phyloP scores from a whole-genome alignment of 2,329 filamentous ascomycete genomes.

The Paradendryphiella salina region DNA sequence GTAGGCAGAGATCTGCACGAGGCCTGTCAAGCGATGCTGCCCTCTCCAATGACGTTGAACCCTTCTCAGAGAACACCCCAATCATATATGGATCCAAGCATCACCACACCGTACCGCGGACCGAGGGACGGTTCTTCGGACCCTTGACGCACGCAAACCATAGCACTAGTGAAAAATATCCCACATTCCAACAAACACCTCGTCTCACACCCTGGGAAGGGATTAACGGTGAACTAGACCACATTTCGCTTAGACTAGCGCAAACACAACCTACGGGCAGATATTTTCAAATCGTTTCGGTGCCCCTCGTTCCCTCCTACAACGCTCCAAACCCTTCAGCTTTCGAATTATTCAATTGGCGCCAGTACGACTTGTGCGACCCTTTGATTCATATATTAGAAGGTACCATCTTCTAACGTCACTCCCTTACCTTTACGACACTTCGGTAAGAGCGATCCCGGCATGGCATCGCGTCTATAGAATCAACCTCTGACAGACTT shows the following conservation, averaged over 20 bases:
- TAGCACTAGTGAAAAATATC: not conserved
- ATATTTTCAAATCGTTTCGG: constrained; percentile 17
- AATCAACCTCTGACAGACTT: constrained; percentile 21
- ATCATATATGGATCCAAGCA: constrained; percentile 7
- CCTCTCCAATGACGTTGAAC: constrained; percentile 14
- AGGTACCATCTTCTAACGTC: constrained; percentile 24
- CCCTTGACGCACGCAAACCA: constrained; percentile 1
- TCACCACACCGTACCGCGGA: constrained; percentile 1
- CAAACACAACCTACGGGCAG: constrained; percentile 17
- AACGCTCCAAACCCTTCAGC: constrained; percentile 15
- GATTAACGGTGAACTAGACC: constrained; percentile 14
- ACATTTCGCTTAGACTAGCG: constrained; percentile 19
- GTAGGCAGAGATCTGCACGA: constrained; percentile 18
- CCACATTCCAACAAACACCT: constrained; percentile 9
- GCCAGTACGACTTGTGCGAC: constrained; percentile 13
- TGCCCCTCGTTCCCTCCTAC: constrained; percentile 19
- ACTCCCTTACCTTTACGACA: constrained; percentile 23
- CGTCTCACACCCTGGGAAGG: constrained; percentile 11
- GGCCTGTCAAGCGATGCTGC: constrained; percentile 13
- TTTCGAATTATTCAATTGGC: constrained; percentile 22
- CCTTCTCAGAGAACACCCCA: constrained; percentile 1
- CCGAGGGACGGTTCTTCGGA: not conserved
- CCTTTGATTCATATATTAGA: constrained; percentile 12
- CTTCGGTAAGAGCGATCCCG: constrained; percentile 28
- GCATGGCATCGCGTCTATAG: constrained; percentile 7